Base-by-base conservation (phyloP, 352 stramenopile genomes). In the Globisporangium takayamanum region DNA sequence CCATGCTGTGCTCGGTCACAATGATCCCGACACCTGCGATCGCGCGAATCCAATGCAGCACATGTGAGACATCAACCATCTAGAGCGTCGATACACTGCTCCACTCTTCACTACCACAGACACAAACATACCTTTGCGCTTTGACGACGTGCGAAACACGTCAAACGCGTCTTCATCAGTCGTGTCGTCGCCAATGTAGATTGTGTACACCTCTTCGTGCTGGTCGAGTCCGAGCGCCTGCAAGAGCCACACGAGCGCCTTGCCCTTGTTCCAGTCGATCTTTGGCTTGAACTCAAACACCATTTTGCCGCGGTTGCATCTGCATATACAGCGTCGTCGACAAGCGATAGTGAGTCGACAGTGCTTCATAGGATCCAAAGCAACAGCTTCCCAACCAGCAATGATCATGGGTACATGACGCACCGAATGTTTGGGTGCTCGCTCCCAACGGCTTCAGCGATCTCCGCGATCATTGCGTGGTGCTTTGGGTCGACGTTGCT, bases 261-360 rank as follows among this genome's bases (percentile, higher is more conserved):
- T 95, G 61, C 88, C 88, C 67, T 97, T 97, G 79, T 97, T 88
- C 88, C 88, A 97, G 53, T 94, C 79, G 26, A 97, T 91, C 66
- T 95, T 92, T 8, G 88, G 88, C 63, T 94, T 94, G 64, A 88
- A 92, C 59, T 97, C 88, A 62, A 81, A 95, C 15, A 97, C 88
- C 86, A 94, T 92, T 64, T 96, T 95, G 53, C 87, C 87, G 50
- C 85, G 68, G 62, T 88, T 90, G 64, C 86, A 74, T 55, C 85
- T 89, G 39, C 5, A n/a, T 22, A 6, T 16, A 45, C 5, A 10
- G 16, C 39, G 16, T 15, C 6, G 39, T 45, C 18, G 16, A 6
- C 16, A 18, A 45, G 16, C 39, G 39, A 45, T 4, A 18, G 39
- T 15, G 3, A 45, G 59, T 33, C 11, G 42, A 45, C 30, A 22